Evolutionary conservation across 75 land plant genomes (phyloP).

Genomic region (Cunninghamia lanceolata): DNA sequence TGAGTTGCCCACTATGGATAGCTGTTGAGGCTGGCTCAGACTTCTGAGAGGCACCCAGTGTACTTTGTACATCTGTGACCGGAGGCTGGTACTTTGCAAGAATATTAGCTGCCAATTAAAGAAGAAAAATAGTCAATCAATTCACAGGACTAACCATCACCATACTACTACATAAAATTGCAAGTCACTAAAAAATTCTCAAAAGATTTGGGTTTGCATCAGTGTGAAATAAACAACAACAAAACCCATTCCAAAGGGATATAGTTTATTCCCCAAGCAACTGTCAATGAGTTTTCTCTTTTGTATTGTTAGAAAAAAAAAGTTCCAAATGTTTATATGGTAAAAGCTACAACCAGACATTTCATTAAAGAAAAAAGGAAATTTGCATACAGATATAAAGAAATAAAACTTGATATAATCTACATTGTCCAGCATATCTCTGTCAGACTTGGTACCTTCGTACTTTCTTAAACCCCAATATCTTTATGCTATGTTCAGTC

Average conservation of each 20-base stretch:
- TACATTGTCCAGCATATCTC: not conserved
- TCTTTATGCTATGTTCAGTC: too few relatives aligned
- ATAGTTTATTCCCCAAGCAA: not conserved
- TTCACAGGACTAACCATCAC: too few relatives aligned
- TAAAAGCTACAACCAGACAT: not conserved
- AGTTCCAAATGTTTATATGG: not conserved
- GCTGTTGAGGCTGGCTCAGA: constrained; percentile 20
- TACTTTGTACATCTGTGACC: constrained; percentile 5
- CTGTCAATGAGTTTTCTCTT: not conserved
- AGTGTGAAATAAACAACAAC: not conserved
- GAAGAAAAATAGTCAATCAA: too few relatives aligned
- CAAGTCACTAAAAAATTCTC: not conserved
- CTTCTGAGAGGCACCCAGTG: constrained; percentile 9
- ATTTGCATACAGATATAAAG: not conserved
- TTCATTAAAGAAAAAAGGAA: not conserved
- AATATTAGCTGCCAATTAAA: too few relatives aligned
- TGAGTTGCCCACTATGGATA: constrained; percentile 36
- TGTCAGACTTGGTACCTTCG: too few relatives aligned
- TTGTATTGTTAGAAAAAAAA: not conserved
- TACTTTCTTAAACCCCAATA: too few relatives aligned
- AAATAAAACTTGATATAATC: not conserved
- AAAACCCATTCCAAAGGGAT: not conserved
- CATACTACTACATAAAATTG: not conserved
- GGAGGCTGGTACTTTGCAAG: too few relatives aligned
- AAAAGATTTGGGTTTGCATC: not conserved